Conservation (phyloP, 495 filamentous ascomycete genomes). For the Xylaria sp. region DNA sequence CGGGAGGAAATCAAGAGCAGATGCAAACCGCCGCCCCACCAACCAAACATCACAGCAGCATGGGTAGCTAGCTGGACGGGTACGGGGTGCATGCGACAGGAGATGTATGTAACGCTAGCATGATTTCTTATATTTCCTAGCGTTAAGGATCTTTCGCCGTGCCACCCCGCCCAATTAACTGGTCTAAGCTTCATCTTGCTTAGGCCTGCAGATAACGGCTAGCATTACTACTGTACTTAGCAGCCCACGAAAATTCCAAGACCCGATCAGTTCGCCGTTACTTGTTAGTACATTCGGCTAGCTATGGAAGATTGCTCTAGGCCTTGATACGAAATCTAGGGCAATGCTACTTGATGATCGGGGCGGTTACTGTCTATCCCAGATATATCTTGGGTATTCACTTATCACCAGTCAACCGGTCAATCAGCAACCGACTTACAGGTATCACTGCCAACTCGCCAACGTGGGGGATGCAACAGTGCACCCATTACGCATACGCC, state of each 20-base stretch:
- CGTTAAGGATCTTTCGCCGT: background rate
- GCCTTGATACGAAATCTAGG: background rate
- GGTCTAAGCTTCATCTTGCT: conserved; percentile 6
- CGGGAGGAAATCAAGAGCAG: background rate
- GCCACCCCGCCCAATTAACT: background rate
- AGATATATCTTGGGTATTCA: background rate
- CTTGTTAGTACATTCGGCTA: background rate
- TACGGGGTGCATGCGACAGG: conserved; percentile 15
- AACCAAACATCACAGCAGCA: background rate
- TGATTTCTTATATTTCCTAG: conserved; percentile 6
- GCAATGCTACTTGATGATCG: background rate
- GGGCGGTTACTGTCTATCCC: background rate
- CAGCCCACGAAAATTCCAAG: conserved; percentile 12
- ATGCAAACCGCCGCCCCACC: background rate
- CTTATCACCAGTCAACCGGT: background rate
- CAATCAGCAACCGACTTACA: background rate
- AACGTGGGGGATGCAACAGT: background rate
- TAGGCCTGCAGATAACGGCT: conserved; percentile 19
- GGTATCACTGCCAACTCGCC: background rate
- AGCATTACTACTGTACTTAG: background rate
- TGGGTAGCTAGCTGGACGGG: too few species aligned
- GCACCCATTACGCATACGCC: background rate
- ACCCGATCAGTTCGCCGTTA: background rate
- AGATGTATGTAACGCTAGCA: background rate
- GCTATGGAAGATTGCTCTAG: background rate